Evolutionary conservation across 2,329 filamentous ascomycete genomes (phyloP), one percentile per base, ranked within the genome.

Genomic region (Pseudogymnoascus sp.): DNA sequence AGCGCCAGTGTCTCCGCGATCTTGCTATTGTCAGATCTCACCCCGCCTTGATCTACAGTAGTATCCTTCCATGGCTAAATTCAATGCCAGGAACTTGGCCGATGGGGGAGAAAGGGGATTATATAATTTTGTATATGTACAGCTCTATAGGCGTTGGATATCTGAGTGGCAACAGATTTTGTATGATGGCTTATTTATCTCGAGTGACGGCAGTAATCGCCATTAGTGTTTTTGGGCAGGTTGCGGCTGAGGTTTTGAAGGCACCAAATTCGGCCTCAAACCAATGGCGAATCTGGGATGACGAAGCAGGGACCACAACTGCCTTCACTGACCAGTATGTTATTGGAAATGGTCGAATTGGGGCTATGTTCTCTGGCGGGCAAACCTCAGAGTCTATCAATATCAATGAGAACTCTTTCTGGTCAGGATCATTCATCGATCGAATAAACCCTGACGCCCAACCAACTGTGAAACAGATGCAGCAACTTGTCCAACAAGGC

Each of bases 371-470:
- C 33, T 74, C 76, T 64, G 77, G 77, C 12, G 70, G 71, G 36
- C 71, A 72, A 9, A 63, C 68, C 22, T 72, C 70, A 2, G 78
- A 80, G 63, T 66, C 73, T 18, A 68, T 79, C 16, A 71, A 72
- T 33, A 67, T 79, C n/a, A 79, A 79, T 60, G 77, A 79, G 65
- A 76, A 79, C 63, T 77, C 76, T 7, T 71, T 77, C 16, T 78
- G 75, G 75, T 76, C 73, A 63, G 76, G 76, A 59, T 73, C 72
- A 5, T 70, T 70, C 6, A 73, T 76, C 62, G 66, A 76, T 59
- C 75, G 76, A 20, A 72, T 73, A 16, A 75, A 75, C 20, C 70
- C 69, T 57, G 70, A 71, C 39, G 71, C 74, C 5, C 59, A 69
- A 22, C 62, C 66, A 57, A 71, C 75, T 60, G 68, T 78, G 12